Conservation (phyloP, 1,284 basidiomycete genomes). For the Hymenochaete sp. region DNA sequence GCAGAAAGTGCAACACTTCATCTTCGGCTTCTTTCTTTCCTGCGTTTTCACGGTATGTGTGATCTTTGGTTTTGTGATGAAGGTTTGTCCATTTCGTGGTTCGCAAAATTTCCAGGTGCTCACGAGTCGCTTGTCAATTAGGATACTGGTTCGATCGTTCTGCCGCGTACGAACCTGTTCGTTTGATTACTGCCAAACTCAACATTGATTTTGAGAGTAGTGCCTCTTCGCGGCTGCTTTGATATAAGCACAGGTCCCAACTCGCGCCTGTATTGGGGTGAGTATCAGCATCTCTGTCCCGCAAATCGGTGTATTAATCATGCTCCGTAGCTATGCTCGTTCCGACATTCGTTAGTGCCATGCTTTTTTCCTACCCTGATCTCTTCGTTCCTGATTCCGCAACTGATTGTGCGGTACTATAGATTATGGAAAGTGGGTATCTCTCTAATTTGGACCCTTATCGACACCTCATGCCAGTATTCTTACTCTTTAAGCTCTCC, state of each 20-base stretch:
- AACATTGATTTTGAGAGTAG: background rate
- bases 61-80: constrained; percentile 14
- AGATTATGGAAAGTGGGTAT: constrained; percentile 13
- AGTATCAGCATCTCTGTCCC: background rate
- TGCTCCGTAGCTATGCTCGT: constrained; percentile 15
- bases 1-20: constrained; percentile 3
- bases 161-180: constrained; percentile 5
- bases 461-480: background rate
- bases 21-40: constrained; percentile 5
- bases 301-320: too few species aligned
- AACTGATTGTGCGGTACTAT: too few species aligned
- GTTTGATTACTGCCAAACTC: background rate
- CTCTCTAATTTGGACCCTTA: background rate
- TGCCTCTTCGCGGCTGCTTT: constrained; percentile 12
- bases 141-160: constrained; percentile 10
- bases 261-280: constrained; percentile 13
- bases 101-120: background rate
- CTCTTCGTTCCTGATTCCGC: too few species aligned
- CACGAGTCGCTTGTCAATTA: background rate
- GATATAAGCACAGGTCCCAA: constrained; percentile 12
- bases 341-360: constrained; percentile 12
- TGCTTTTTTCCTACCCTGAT: background rate
- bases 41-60: constrained; percentile 4
- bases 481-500: constrained; percentile 2
- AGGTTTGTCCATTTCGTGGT: background rate